Evolutionary conservation across 148 eudicot genomes (phyloP).

Genomic region (Vaccinium corymbosum): DNA sequence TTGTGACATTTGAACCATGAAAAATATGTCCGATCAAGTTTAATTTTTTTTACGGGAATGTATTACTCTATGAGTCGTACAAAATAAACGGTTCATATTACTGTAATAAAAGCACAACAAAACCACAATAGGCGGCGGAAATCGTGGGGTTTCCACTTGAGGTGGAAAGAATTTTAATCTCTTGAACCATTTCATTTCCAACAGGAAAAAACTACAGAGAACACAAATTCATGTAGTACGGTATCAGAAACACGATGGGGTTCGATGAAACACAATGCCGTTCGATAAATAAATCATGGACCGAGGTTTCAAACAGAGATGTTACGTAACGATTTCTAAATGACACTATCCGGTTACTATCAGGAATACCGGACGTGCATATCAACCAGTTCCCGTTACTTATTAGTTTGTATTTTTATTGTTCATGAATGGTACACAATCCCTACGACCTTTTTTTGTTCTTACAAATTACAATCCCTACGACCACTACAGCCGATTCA

Average conservation of each 20-base stretch:
- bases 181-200: not conserved
- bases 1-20: no score
- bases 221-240: not conserved
- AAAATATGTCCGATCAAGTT: no score
- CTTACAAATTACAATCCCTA: not conserved
- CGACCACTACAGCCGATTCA: not conserved
- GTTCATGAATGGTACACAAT: not conserved
- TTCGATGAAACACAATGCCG: not conserved
- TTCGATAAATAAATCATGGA: not conserved
- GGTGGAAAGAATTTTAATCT: no score
- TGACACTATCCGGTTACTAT: not conserved
- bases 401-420: not conserved
- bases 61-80: no score
- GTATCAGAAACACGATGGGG: not conserved
- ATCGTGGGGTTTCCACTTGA: no score
- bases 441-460: no score
- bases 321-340: not conserved
- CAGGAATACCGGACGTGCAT: not conserved
- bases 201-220: not conserved
- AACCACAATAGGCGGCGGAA: no score
- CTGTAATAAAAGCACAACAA: no score
- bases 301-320: no score
- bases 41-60: no score
- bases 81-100: no score
- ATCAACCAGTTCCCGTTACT: not conserved